Base-by-base conservation (phyloP, 2,329 filamentous ascomycete species). In the Neonectria hederae region DNA sequence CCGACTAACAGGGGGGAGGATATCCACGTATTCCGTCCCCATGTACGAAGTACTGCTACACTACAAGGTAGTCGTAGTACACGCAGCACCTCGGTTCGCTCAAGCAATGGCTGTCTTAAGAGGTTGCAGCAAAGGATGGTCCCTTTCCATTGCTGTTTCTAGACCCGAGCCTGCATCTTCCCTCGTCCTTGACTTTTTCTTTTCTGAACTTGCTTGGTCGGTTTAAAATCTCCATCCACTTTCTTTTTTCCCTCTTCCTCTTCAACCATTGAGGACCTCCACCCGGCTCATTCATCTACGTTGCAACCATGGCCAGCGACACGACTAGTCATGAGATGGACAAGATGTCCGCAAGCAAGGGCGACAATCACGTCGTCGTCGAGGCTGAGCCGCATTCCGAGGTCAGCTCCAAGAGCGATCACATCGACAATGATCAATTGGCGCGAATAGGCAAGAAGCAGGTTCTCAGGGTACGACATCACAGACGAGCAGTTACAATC, bases 391-490 rank as follows among this genome's bases (percentile, higher is more conserved):
- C 70, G 9, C 38, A 70, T 2, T 74, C 70, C 13, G 65, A 46
- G 5, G 30, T 61, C 1, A 56, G 45, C 5, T 70, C 68, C 1
- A 64, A 51, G 3, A 62, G n/a, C 7, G 54, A 68, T 4, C 68
- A 71, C n/a, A 51, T 35, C 19, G 72, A 74, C 43, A 72, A 70
- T 22, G 55, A 72, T 38, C 72, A 76, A 46, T 32, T 76, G 53
- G 72, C 72, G 10, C 67, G 72, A 2, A 38, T 76, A 51, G 74
- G 74, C 11, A 76, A 76, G 69, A 75, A 74, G 60, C 67, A 70
- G 30, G 72, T 76, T 8, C 72, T 76, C 58, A 72, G 68, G 67
- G 70, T 72, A 69, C 13, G 35, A 14, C 11, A 21, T 17, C 17
- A 28, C 48, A 13, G 40, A 26, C 5, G 13, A 30, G 38, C n/a